Evolutionary conservation across 1,284 basidiomycete genomes (phyloP).

Genomic region (Apiotrichum brassicae): DNA sequence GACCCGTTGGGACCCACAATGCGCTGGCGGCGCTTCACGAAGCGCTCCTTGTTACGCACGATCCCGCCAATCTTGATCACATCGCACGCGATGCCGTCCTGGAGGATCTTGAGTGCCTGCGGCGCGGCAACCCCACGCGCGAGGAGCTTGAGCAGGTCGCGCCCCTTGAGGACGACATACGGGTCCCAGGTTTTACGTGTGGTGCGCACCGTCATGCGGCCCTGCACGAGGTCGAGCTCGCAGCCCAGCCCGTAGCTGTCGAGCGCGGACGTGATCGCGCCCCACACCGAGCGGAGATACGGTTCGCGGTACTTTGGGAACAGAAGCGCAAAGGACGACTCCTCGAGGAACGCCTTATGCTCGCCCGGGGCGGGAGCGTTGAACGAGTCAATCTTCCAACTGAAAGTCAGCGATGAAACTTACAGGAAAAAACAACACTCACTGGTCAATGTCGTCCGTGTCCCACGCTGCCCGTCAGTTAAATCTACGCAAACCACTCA

Average conservation of each 20-base stretch:
- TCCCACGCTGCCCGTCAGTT: constrained; percentile 71
- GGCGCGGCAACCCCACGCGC: constrained; percentile 76
- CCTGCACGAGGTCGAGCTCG: constrained; percentile 90
- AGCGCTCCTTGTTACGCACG: constrained; percentile 92
- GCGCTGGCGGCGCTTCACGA: constrained; percentile 90
- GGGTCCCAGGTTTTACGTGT: constrained; percentile 97
- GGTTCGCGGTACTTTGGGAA: constrained; percentile 99
- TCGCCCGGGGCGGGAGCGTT: constrained; percentile 55
- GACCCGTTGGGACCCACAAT: constrained; percentile 96
- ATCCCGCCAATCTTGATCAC: constrained; percentile 96
- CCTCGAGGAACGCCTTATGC: constrained; percentile 70
- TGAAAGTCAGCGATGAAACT: neutral
- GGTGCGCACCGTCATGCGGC: constrained; percentile 94
- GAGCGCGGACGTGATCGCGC: constrained; percentile 78
- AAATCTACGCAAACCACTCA: constrained; percentile 42
- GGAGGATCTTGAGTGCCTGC: constrained; percentile 82
- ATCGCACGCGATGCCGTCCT: constrained; percentile 87
- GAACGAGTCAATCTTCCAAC: constrained; percentile 90
- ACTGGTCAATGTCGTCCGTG: constrained; percentile 98
- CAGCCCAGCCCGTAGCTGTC: constrained; percentile 81
- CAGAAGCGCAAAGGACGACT: constrained; percentile 94
- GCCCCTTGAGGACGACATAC: constrained; percentile 89
- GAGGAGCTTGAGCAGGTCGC: constrained; percentile 92
- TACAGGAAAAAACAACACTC: constrained; percentile 45
- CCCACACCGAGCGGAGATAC: constrained; percentile 92